These are phyloP conservation scores for Leccinum proximum DNA, from an alignment of 1,284 basidiomycete genomes.

Conservation along the genomic window DNA sequence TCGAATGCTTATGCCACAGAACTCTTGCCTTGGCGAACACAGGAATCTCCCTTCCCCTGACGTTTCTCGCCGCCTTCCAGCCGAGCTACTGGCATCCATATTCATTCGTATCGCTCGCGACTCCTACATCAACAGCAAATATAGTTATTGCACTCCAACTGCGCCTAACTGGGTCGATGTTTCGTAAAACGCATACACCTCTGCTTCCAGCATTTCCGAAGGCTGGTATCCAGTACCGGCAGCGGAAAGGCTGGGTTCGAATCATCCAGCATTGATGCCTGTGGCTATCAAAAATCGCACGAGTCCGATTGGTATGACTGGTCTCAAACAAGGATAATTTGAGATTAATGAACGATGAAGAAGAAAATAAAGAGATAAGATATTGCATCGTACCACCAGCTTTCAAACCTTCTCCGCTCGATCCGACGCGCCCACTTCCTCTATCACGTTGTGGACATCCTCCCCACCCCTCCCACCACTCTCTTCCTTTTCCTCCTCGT, in stretches of 20 bases:
- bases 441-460: conserved; percentile 26
- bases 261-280: not conserved
- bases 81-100: no score
- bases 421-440: conserved; percentile 8
- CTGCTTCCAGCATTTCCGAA: not conserved
- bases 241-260: not conserved
- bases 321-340: not conserved
- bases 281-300: not conserved
- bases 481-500: conserved; percentile 15
- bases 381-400: not conserved
- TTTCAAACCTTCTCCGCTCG: not conserved
- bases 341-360: not conserved
- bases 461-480: conserved; percentile 19
- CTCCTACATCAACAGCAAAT: no score
- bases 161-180: no score
- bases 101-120: no score
- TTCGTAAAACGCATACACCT: not conserved
- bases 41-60: no score
- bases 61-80: no score
- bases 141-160: no score
- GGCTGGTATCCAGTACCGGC: not conserved
- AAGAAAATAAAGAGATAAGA: not conserved
- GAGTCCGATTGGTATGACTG: not conserved
- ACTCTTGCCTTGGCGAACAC: no score
- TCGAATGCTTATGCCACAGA: no score